Evolutionary conservation across 805 yeast species (phyloP).

Genomic region (Lipomyces starkeyi): DNA sequence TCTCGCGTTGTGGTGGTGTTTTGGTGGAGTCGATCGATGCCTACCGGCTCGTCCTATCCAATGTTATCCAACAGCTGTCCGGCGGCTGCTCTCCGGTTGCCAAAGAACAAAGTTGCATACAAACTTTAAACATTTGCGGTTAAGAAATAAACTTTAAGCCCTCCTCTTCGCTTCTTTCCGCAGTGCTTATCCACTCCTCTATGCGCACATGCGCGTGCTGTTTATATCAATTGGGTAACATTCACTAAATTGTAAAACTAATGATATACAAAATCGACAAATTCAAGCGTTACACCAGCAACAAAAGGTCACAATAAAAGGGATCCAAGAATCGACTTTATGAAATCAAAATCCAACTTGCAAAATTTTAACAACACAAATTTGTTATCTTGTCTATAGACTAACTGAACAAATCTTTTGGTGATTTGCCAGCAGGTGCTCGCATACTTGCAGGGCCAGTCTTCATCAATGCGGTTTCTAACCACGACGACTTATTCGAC

Average conservation of each 20-base stretch:
- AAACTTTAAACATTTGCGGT: not conserved
- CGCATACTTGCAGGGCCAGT: conserved; percentile 11
- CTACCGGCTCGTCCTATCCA: too few species aligned
- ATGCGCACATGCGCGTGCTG: not conserved
- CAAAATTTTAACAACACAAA: not conserved
- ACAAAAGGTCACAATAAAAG: not conserved
- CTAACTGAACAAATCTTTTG: conserved; percentile 9
- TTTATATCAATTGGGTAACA: not conserved
- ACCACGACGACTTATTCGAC: conserved; percentile 24
- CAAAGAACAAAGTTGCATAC: not conserved
- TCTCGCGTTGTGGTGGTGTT: not conserved
- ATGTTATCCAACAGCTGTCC: too few species aligned
- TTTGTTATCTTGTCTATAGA: not conserved
- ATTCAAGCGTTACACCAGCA: not conserved
- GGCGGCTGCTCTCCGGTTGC: not conserved
- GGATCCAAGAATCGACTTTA: not conserved
- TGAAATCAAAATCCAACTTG: not conserved
- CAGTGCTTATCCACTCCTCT: not conserved
- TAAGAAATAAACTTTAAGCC: too few species aligned
- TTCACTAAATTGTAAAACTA: not conserved
- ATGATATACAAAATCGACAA: not conserved
- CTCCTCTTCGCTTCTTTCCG: too few species aligned
- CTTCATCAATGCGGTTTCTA: conserved; percentile 33
- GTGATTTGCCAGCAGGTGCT: not conserved
- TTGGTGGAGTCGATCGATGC: not conserved